Conservation (phyloP, 2,329 filamentous ascomycete genomes). For the Calcarisporium arbuscula region DNA sequence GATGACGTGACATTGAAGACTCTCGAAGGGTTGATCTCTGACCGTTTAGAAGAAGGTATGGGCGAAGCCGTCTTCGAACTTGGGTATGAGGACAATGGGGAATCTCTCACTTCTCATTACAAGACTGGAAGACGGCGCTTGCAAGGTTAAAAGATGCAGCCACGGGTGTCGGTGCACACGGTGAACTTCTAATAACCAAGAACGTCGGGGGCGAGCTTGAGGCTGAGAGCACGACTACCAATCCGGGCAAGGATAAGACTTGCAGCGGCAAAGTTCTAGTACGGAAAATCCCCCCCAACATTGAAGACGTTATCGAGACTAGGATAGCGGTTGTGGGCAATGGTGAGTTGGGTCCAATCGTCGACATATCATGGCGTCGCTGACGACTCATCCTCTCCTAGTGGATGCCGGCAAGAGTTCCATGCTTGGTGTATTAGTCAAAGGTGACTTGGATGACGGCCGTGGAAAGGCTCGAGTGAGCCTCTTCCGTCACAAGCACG, state of each 20-base stretch:
- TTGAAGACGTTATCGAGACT: constrained; percentile 91
- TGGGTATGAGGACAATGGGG: constrained; percentile 83
- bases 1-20: constrained; percentile 55
- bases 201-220: constrained; percentile 78
- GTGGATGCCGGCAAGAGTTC: constrained; percentile 97
- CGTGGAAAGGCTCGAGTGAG: constrained; percentile 91
- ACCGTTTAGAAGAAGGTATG: constrained; percentile 72
- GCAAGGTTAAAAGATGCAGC: constrained; percentile 60
- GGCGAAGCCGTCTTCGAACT: constrained; percentile 90
- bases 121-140: constrained; percentile 71
- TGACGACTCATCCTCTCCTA: constrained; percentile 18
- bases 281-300: constrained; percentile 62
- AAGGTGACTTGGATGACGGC: constrained; percentile 91
- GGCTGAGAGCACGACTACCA: constrained; percentile 47
- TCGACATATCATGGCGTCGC: neutral
- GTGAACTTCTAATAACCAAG: constrained; percentile 78
- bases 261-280: constrained; percentile 84
- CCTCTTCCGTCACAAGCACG: constrained; percentile 95
- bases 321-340: constrained; percentile 96
- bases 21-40: constrained; percentile 59
- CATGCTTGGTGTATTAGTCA: constrained; percentile 90
- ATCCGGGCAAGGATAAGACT: constrained; percentile 61
- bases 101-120: constrained; percentile 68
- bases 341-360: constrained; percentile 41
- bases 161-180: constrained; percentile 62